Percentiles rank a stretch among this genome's conserved stretches.
These are phyloP conservation scores for Pyrus hybrid DNA, from an alignment of 331 rosid genomes.

Conservation along the genomic window DNA sequence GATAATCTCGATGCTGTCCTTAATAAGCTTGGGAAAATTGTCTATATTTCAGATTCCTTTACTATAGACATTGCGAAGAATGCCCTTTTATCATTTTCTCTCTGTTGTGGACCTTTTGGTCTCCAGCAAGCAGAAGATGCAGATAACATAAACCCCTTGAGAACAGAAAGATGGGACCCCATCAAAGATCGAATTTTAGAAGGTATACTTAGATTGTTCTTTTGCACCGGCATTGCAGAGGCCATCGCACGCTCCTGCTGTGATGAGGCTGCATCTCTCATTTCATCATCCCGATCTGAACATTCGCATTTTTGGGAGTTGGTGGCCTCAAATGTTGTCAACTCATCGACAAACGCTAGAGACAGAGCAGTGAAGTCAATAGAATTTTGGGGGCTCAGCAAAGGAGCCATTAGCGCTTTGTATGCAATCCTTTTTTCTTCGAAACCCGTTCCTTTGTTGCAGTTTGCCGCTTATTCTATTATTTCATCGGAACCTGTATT, in stretches of 20 bases:
- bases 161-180: conserved; percentile 51
- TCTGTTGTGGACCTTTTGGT: conserved; percentile 45
- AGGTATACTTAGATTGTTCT: conserved; percentile 74
- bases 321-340: conserved; percentile 59
- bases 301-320: conserved; percentile 71
- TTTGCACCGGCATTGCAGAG: conserved; percentile 89
- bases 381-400: conserved; percentile 90
- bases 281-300: conserved; percentile 56
- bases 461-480: conserved; percentile 66
- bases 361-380: conserved; percentile 91
- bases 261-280: conserved; percentile 61
- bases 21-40: conserved; percentile 42
- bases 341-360: conserved; percentile 67
- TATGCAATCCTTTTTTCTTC: conserved; percentile 79
- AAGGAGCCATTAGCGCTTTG: conserved; percentile 79
- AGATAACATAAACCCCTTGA: conserved; percentile 24
- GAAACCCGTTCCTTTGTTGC: conserved; percentile 63
- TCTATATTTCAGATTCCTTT: conserved; percentile 47
- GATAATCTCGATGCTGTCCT: conserved; percentile 24
- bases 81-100: conserved; percentile 78
- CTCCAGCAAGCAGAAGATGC: conserved; percentile 39
- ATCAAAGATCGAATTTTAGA: conserved; percentile 70
- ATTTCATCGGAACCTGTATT: conserved; percentile 75
- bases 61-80: conserved; percentile 59
- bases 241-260: conserved; percentile 55